Evolutionary conservation across 2,329 filamentous ascomycete genomes (phyloP), one percentile per base, ranked within the genome.

Genomic region (Ceratocystis cubensis): DNA sequence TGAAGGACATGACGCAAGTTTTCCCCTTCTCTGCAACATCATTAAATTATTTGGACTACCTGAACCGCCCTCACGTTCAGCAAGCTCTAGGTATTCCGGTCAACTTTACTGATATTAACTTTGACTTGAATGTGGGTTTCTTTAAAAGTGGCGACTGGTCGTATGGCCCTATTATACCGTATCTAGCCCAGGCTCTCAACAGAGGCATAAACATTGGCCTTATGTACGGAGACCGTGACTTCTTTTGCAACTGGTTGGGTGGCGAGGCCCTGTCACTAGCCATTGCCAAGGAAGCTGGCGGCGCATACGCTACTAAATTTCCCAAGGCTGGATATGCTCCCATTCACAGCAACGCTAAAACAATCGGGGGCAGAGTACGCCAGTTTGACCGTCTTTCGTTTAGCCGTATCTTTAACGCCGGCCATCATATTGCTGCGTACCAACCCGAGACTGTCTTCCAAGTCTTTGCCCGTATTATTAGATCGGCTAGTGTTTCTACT

Each of bases 301-400:
- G 74, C 17, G 71, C 75, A 20, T 84, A 87, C 69, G 75, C 78
- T 0, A 74, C 75, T 1, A 75, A 76, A 33, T 94, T 93, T 73
- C 76, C 80, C 1, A 74, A 77, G 0, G 85, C 89, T 0, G 89
- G 88, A 0, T 94, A 94, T 73, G 82, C 84, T 0, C 84, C 87
- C 15, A 84, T 94, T 69, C 77, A 85, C 13, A 84, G 89, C 50
- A 88, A 90, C 72, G 3, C 30, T 1, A 79, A 81, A 5, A 87
- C 88, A 74, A 83, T 85, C 72, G 88, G 84, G 64, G 90, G 89
- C 22, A 82, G 84, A 66, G 88, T 90, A 0, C 82, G 89, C 3
- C 88, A 94, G 74, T 89, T 84, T 71, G 89, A 87, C 10, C 92
- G 92, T 70, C 80, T 88, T 65, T 84, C 81, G 17, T 88, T 88